phyloP scores from a whole-genome alignment of 139 green algal genomes.

The Auxenochlorella protothecoides region DNA sequence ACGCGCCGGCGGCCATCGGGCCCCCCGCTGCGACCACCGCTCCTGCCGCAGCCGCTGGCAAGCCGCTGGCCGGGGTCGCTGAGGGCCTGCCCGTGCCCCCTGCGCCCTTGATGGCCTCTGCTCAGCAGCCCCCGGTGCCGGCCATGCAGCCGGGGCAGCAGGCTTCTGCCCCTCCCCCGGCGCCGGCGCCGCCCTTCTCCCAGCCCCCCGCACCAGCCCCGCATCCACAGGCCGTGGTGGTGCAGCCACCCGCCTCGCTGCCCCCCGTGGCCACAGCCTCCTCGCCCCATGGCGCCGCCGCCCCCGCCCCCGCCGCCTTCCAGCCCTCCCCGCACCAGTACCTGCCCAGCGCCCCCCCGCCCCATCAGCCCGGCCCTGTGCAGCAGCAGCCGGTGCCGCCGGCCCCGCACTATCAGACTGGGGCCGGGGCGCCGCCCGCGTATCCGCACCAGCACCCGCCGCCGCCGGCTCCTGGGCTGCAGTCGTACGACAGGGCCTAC shows the following conservation, averaged over 20 bases:
- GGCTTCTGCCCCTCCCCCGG: neutral
- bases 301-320: neutral
- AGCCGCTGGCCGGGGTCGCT: too few relatives aligned
- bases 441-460: too few relatives aligned
- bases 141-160: slow-evolving; percentile 2
- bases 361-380: too few relatives aligned
- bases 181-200: neutral
- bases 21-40: too few relatives aligned
- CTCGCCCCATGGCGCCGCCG: neutral
- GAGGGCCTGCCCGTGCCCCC: neutral
- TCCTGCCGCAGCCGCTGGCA: too few relatives aligned
- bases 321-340: neutral
- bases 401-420: too few relatives aligned
- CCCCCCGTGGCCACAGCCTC: neutral
- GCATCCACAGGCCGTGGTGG: neutral
- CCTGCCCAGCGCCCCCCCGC: too few relatives aligned
- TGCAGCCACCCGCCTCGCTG: neutral
- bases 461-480: too few relatives aligned
- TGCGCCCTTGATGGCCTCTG: neutral
- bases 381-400: too few relatives aligned
- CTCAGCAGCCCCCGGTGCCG: neutral
- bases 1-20: too few relatives aligned
- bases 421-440: too few relatives aligned
- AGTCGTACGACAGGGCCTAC: too few relatives aligned
- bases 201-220: neutral